A percentile compares a stretch with the other conserved stretches of the same genome.
These are phyloP conservation scores for Cymbopogon citratus DNA, from an alignment of 176 grass and related monocot genomes.

Conservation along the genomic window DNA sequence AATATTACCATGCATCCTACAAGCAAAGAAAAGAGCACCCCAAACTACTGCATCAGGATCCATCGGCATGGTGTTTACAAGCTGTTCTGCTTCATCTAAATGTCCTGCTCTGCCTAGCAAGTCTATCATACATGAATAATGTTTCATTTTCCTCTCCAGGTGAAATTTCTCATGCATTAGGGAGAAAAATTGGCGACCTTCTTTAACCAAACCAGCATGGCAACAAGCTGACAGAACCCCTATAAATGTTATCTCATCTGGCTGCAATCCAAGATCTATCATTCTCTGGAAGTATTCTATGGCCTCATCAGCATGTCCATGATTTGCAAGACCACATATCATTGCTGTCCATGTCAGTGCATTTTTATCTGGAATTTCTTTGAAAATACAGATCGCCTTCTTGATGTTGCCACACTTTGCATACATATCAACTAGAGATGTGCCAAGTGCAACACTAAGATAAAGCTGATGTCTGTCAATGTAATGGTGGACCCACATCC, in stretches of 20 bases:
- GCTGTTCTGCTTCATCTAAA: constrained; percentile 50
- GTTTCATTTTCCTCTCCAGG: constrained; percentile 58
- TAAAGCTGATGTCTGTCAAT: constrained; percentile 38
- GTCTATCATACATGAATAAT: constrained; percentile 89
- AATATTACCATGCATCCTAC: constrained; percentile 69
- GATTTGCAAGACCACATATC: constrained; percentile 65
- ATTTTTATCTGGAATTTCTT: constrained; percentile 59
- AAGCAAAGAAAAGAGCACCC: constrained; percentile 78
- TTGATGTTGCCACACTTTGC: constrained; percentile 70
- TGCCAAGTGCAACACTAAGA: constrained; percentile 46
- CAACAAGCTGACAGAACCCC: constrained; percentile 73
- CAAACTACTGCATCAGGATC: constrained; percentile 62
- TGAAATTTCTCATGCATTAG: constrained; percentile 54
- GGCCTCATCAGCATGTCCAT: constrained; percentile 50
- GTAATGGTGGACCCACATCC: constrained; percentile 66
- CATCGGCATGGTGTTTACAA: constrained; percentile 65
- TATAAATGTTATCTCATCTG: constrained; percentile 64
- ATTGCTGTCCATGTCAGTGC: constrained; percentile 63
- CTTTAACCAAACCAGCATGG: constrained; percentile 62
- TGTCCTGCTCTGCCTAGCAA: constrained; percentile 66
- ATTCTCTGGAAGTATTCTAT: constrained; percentile 57
- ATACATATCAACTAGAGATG: constrained; percentile 84
- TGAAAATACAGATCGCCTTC: constrained; percentile 46
- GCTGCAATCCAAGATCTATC: constrained; percentile 50
- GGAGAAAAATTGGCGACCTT: constrained; percentile 46